Evolutionary conservation across 2,329 filamentous ascomycete genomes (phyloP).

Genomic region (Coniosporium tulheliwenetii): DNA sequence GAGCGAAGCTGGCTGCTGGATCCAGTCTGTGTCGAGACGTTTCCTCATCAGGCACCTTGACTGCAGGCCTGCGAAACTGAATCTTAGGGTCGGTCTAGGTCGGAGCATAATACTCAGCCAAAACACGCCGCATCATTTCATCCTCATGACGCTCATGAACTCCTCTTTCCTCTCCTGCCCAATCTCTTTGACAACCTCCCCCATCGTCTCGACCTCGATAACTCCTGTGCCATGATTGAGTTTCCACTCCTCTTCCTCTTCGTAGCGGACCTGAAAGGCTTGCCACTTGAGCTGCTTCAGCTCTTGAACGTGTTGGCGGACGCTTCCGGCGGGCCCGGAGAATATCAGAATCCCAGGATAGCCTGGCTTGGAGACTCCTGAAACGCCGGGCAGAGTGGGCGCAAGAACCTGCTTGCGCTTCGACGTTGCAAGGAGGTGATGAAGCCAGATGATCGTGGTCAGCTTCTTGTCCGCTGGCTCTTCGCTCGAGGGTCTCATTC

Average conservation of each 20-base stretch:
- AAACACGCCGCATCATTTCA: slow-evolving; percentile 10
- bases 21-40: too few species aligned
- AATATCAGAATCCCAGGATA: slow-evolving; percentile 30
- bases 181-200: slow-evolving; percentile 23
- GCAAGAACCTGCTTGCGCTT: slow-evolving; percentile 29
- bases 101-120: too few species aligned
- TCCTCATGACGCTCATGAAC: slow-evolving; percentile 17
- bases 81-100: too few species aligned
- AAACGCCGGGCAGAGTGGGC: slow-evolving; percentile 13
- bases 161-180: slow-evolving; percentile 12
- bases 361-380: slow-evolving; percentile 29
- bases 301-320: slow-evolving; percentile 24
- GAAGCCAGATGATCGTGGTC: slow-evolving; percentile 25
- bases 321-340: slow-evolving; percentile 19
- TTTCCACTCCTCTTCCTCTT: slow-evolving; percentile 20
- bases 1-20: too few species aligned
- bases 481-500: too few species aligned
- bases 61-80: too few species aligned
- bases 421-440: slow-evolving; percentile 28
- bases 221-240: slow-evolving; percentile 24
- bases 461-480: neutral
- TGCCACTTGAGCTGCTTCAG: slow-evolving; percentile 29
- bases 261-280: slow-evolving; percentile 28
- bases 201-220: slow-evolving; percentile 27
- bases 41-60: too few species aligned